These are phyloP conservation scores for Yarrowia sp. DNA, from an alignment of 805 yeast genomes.

Conservation along the genomic window DNA sequence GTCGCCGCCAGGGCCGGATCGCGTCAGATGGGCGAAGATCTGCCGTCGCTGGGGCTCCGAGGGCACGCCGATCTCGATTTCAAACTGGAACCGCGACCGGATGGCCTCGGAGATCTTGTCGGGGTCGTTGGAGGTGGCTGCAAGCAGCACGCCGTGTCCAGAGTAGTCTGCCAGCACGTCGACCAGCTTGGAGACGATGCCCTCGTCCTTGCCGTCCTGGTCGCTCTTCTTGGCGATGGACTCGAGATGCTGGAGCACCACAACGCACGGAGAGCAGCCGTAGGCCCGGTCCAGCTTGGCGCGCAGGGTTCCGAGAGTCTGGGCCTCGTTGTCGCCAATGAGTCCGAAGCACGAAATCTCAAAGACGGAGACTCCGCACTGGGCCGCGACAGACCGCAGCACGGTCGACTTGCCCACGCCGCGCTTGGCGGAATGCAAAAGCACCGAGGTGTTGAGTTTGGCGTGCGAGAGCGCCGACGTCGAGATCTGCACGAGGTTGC, in stretches of 20 bases:
- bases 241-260: conserved; percentile 73
- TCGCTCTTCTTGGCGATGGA: conserved; percentile 65
- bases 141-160: conserved; percentile 49
- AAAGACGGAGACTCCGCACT: conserved; percentile 63
- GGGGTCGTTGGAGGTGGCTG: conserved; percentile 66
- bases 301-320: conserved; percentile 70
- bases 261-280: conserved; percentile 46
- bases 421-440: conserved; percentile 66
- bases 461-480: conserved; percentile 35
- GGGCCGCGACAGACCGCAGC: conserved; percentile 52
- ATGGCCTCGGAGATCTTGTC: conserved; percentile 66
- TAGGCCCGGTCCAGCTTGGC: conserved; percentile 72
- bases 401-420: conserved; percentile 77
- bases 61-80: conserved; percentile 73
- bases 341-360: conserved; percentile 70
- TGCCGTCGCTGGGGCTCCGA: conserved; percentile 66
- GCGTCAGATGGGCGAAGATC: conserved; percentile 54
- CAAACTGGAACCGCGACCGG: conserved; percentile 71
- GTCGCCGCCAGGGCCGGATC: neutral
- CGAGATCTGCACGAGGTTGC: conserved; percentile 55
- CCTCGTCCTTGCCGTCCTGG: conserved; percentile 49
- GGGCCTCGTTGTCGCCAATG: conserved; percentile 68
- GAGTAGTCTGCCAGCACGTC: conserved; percentile 56
- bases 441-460: conserved; percentile 56
- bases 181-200: conserved; percentile 48